Evolutionary conservation across 2,329 filamentous ascomycete species (phyloP), one percentile per base, ranked within the genome.

Genomic region (Alternaria novae-zelandiae): DNA sequence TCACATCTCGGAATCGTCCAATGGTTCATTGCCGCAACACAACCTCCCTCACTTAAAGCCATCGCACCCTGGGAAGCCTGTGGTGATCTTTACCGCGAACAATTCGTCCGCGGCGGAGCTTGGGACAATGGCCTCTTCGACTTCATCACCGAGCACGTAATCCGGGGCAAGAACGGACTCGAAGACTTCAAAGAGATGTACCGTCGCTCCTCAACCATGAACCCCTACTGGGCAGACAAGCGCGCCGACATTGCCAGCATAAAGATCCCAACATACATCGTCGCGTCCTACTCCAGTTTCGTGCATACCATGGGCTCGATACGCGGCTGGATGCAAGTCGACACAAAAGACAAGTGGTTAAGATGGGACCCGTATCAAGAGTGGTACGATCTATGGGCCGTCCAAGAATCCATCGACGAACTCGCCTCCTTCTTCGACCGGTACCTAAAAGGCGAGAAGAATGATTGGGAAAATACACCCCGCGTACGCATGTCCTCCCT

Each of bases 21-120:
- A 60, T 82, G 78, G 78, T 82, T 82, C 49, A 79, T 83, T 13
- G 83, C 81, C 0, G 74, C 80, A 0, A 70, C 79, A 51, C 71
- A 80, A 21, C 83, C 83, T 5, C 83, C 82, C 0, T 77, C 72
- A 5, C 72, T 84, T 5, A 78, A 77, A 45, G 76, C 77, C 0
- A 83, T 85, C 26, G 82, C 82, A 1, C 85, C 75, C 53, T 83
- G 82, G 83, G 84, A 86, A 70, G 83, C 81, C 9, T 80, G 74
- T 41, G 78, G 78, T 8, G 67, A 70, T 25, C 32, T 64, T 0
- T 70, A 70, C 32, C 62, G 69, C 2, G 64, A 71, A 20, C 57
- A 65, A 5, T 58, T 64, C 15, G 57, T 61, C n/a, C 68, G 66
- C 2, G 68, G 69, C 8, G 66, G 69, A 13, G 50, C 59, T 4